Conservation (phyloP, 805 yeast species). For the Nakazawaea pomicola region DNA sequence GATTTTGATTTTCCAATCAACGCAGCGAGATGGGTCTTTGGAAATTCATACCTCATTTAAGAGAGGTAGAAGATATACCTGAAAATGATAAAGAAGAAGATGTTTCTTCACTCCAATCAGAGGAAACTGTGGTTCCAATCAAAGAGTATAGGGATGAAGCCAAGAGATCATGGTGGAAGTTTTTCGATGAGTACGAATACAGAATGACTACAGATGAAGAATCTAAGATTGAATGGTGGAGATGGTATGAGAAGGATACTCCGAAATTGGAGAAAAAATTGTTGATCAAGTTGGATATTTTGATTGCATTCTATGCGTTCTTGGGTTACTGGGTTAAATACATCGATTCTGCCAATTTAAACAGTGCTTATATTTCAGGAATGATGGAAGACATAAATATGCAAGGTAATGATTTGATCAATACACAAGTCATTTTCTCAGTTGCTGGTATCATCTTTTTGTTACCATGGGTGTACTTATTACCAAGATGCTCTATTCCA, state of each 20-base stretch:
- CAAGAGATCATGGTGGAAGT: conserved; percentile 47
- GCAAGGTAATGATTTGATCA: conserved; percentile 58
- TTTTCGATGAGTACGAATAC: conserved; percentile 61
- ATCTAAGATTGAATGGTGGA: conserved; percentile 39
- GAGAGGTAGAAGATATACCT: conserved; percentile 1
- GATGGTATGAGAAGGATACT: conserved; percentile 43
- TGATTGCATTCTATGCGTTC: conserved; percentile 50
- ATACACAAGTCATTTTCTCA: conserved; percentile 54
- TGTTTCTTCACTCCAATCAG: not conserved
- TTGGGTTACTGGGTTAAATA: conserved; percentile 67
- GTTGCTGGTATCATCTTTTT: conserved; percentile 60
- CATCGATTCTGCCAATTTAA: conserved; percentile 54
- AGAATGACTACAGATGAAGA: conserved; percentile 32
- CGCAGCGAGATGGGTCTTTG: conserved; percentile 24
- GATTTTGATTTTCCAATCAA: too few relatives aligned
- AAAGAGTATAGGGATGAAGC: conserved; percentile 51
- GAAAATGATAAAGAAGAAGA: not conserved
- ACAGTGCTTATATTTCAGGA: conserved; percentile 64
- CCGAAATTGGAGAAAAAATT: conserved; percentile 16
- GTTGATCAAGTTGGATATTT: conserved; percentile 48
- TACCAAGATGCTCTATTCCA: conserved; percentile 54
- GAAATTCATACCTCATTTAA: conserved; percentile 1
- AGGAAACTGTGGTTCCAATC: conserved; percentile 14
- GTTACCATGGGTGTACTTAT: conserved; percentile 54
- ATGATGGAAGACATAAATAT: conserved; percentile 51